Evolutionary conservation across 163 green algal genomes (phyloP), one percentile per base, ranked within the genome.

Genomic region (Botryococcus braunii): DNA sequence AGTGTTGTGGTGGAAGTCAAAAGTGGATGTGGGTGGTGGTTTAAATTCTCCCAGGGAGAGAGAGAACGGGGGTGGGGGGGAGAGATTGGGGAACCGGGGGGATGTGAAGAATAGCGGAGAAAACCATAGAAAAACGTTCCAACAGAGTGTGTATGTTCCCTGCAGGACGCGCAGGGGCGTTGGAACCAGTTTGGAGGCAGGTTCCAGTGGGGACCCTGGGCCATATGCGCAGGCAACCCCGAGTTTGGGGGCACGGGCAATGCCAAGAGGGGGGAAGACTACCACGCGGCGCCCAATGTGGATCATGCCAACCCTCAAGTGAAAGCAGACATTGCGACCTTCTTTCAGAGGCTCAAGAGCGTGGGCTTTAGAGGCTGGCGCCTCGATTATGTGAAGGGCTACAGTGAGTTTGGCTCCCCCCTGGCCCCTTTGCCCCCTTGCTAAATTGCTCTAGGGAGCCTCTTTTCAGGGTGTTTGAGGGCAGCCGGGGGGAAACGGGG

Each of bases 311-410:
- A 71, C 25, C 21, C 37, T 5, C 41, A 46, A 35, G 79, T 92
- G 31, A 78, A 78, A 35, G 75, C 85, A 35, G 86, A 96, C 78
- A 79, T 96, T 56, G 86, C 74, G n/a, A n/a, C n/a, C n/a, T n/a
- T n/a, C n/a, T n/a, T n/a, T 11, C 70, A 86, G 59, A 97, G 92
- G 92, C 73, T 97, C 67, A 87, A 83, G 56, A 94, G 80, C 69
- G 81, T 97, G 64, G 91, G 92, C 62, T 96, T 91, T 77, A 85
- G 96, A 62, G 89, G 90, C 64, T 96, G 86, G 88, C 82, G 92
- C 52, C 92, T 96, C 73, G 91, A 97, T 75, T 97, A 93, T 73
- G 87, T 95, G 49, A 95, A 93, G 69, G 87, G 88, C 61, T 95
- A 91, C 66, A 62, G 74, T 77, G 55, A 9, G 65, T 27, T 9